Evolutionary conservation across 2,329 filamentous ascomycete genomes (phyloP), one percentile per base, ranked within the genome.

Genomic region (Boeremia lycopersici): DNA sequence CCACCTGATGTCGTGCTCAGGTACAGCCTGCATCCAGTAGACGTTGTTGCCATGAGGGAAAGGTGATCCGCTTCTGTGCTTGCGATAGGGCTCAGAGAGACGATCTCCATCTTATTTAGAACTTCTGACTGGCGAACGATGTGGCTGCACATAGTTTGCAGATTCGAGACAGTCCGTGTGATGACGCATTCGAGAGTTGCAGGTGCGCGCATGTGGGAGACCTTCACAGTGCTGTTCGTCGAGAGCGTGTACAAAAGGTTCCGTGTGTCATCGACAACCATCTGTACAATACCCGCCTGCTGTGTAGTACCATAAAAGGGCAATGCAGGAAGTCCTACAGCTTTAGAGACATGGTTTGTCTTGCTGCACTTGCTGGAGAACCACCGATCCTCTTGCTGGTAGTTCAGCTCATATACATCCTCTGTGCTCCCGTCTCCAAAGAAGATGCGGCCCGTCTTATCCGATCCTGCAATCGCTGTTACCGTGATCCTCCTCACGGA

Each of bases 321-420:
- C 19, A 73, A 48, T 15, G 70, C 63, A 0, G 85, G 84, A 3
- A 91, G 79, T 2, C 89, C 82, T 85, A 87, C 51, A 83, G 82
- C 80, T 85, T 86, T 72, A 85, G 88, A 43, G 89, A 74, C 93
- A 73, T 97, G 95, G 71, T 96, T 96, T 60, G 93, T 87, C 76
- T 93, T 96, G 56, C 89, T 87, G 72, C 91, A 96, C 62, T 89
- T 86, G 74, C 87, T 92, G 48, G 90, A 89, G 72, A 99, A 99
- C 95, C 95, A 99, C 65, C 90, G 89, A 76, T 99, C 95, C 74
- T 98, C 92, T 69, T 96, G 92, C 76, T 98, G 93, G 73, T 99
- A 99, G 64, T 89, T 93, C 48, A 99, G 84, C 76, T 99, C 95
- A 73, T 95, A 91, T 42, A 99, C 86, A 66, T 98, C 93, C 60